Percentiles rank a stretch among this genome's conserved stretches.
Conservation (phyloP, 2,329 filamentous ascomycete genomes). For the Diaporthe citrichinensis region DNA sequence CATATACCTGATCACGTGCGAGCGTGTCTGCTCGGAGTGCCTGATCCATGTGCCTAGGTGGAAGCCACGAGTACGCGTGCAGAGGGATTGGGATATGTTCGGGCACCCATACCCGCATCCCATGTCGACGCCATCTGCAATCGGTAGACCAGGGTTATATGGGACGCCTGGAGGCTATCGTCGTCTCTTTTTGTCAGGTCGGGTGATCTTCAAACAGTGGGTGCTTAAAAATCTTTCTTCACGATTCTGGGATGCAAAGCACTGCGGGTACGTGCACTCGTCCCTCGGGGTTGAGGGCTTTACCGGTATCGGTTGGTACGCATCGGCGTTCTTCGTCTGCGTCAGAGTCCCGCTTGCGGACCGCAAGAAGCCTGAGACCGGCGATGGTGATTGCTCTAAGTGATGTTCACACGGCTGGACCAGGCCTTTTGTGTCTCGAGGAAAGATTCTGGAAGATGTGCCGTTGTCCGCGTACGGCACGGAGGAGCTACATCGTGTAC, state of each 20-base stretch:
- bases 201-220: too few species aligned
- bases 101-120: not conserved
- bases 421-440: not conserved
- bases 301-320: not conserved
- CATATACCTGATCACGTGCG: constrained; percentile 2
- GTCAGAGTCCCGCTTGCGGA: not conserved
- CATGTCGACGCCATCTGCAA: not conserved
- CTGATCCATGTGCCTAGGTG: not conserved
- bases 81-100: not conserved
- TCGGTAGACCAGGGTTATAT: not conserved
- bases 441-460: not conserved
- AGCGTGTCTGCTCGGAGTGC: not conserved
- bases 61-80: not conserved
- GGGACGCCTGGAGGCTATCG: not conserved
- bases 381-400: not conserved
- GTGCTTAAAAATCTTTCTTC: not conserved
- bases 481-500: not conserved
- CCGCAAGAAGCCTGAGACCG: not conserved
- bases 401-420: not conserved
- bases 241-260: not conserved
- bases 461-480: too few species aligned
- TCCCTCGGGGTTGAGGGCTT: not conserved
- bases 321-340: not conserved
- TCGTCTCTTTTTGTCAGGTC: too few species aligned
- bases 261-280: not conserved